Evolutionary conservation across 352 stramenopile species (phyloP).

Genomic region (Phytophthora ohioensis): DNA sequence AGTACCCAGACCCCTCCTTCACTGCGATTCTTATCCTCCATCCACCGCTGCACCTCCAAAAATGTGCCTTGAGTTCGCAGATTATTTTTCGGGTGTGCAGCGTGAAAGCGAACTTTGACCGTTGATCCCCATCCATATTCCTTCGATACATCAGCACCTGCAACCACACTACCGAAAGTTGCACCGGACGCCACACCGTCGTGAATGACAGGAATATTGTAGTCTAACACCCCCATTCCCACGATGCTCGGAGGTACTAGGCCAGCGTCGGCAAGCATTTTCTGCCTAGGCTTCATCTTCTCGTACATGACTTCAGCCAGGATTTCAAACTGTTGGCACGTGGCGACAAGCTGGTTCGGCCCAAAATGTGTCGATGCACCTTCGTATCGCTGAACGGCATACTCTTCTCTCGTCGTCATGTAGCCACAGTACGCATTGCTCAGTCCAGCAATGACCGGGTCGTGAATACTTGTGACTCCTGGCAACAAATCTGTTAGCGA

Average conservation of each 20-base stretch:
- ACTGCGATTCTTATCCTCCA: constrained; percentile 43
- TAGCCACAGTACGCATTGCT: constrained; percentile 90
- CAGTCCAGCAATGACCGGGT: constrained; percentile 77
- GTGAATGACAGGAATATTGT: constrained; percentile 80
- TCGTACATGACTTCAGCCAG: constrained; percentile 48
- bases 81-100: constrained; percentile 86
- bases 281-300: constrained; percentile 21
- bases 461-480: constrained; percentile 24
- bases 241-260: constrained; percentile 59
- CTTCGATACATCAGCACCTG: constrained; percentile 47
- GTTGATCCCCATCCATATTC: constrained; percentile 59
- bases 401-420: constrained; percentile 88
- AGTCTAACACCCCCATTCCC: constrained; percentile 73
- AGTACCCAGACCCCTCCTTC: constrained; percentile 73
- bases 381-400: constrained; percentile 89
- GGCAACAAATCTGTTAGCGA: constrained; percentile 39
- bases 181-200: constrained; percentile 57
- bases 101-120: constrained; percentile 72
- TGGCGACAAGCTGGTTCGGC: constrained; percentile 84
- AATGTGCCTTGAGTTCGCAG: constrained; percentile 81
- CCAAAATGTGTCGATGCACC: constrained; percentile 91
- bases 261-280: constrained; percentile 4
- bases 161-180: constrained; percentile 66
- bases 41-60: constrained; percentile 78
- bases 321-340: constrained; percentile 82